Evolutionary conservation across 2,329 filamentous ascomycete species (phyloP), one percentile per base, ranked within the genome.

Genomic region (Penicillium sp.): DNA sequence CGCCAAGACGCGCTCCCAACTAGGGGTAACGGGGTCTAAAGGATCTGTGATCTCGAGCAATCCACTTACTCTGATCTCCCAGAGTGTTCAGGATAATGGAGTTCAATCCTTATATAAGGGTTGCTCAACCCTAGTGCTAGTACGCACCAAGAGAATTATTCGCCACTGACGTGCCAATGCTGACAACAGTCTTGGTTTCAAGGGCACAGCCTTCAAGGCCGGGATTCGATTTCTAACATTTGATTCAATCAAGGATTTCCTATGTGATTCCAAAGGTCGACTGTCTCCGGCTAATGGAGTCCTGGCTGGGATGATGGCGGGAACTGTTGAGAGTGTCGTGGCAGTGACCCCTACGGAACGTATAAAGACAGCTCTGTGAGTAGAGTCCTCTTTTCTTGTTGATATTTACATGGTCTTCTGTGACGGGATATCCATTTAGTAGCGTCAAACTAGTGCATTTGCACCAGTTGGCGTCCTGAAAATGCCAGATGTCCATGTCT

Each of bases 311-410:
- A 89, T 90, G 86, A 77, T 81, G 1, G 85, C 86, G 0, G 88
- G 88, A 0, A 82, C 87, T 0, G 82, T 88, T 0, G 87, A 88
- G 19, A 86, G 83, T 58, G 79, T 88, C 0, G 82, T 85, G n/a
- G 87, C 87, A 1, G 88, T 91, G 1, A 91, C 88, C 2, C 88
- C 88, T 0, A 89, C 86, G 0, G 88, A 91, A 69, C 81, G 88
- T 17, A 85, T 91, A 69, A 91, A 90, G 72, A 91, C 88, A 23
- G 53, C 58, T 29, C 29, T 59, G 60, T 60, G 55, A 11, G 58
- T 62, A 45, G 13, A 63, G 26, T 51, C 13, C 9, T 15, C n/a
- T n/a, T n/a, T n/a, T n/a, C n/a, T n/a, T n/a, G n/a, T n/a, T n/a
- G n/a, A n/a, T n/a, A n/a, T n/a, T n/a, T n/a, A n/a, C n/a, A n/a